Conservation (phyloP, 139 green algal genomes). For the Micractinium conductrix region DNA sequence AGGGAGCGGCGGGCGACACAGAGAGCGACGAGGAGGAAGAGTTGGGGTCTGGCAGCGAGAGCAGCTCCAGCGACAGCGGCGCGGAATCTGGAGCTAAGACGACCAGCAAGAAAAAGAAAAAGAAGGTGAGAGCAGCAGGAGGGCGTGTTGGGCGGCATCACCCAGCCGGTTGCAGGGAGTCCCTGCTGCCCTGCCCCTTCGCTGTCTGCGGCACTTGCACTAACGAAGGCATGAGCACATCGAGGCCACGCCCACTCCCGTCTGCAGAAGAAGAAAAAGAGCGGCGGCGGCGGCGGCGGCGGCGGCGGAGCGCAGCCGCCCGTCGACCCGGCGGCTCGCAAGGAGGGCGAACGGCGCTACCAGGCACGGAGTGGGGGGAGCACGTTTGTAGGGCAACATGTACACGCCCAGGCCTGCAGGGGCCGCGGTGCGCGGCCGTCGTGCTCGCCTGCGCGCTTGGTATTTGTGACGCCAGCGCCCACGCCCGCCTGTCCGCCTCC, state of each 20-base stretch:
- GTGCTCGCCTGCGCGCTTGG: background rate
- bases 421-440: background rate
- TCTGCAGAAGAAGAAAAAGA: slow-evolving; percentile 24
- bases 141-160: too few species aligned
- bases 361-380: background rate
- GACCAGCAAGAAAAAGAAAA: slow-evolving; percentile 2
- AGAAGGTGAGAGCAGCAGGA: background rate
- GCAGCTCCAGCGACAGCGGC: background rate
- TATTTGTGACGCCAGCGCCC: background rate
- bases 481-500: background rate
- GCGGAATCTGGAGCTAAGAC: too few species aligned
- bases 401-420: background rate
- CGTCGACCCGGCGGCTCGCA: background rate
- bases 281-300: background rate
- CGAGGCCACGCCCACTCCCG: too few species aligned
- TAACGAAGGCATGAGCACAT: too few species aligned
- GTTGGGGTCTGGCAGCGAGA: background rate
- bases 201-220: too few species aligned
- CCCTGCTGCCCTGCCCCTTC: too few species aligned
- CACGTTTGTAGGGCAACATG: background rate
- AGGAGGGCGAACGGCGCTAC: slow-evolving; percentile 11
- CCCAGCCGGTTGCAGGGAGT: too few species aligned
- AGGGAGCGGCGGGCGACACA: background rate
- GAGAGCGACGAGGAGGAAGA: slow-evolving; percentile 18
- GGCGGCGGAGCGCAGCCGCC: background rate